Conservation (phyloP, 31 red algal species). For the Odonthalia washingtoniensis region DNA sequence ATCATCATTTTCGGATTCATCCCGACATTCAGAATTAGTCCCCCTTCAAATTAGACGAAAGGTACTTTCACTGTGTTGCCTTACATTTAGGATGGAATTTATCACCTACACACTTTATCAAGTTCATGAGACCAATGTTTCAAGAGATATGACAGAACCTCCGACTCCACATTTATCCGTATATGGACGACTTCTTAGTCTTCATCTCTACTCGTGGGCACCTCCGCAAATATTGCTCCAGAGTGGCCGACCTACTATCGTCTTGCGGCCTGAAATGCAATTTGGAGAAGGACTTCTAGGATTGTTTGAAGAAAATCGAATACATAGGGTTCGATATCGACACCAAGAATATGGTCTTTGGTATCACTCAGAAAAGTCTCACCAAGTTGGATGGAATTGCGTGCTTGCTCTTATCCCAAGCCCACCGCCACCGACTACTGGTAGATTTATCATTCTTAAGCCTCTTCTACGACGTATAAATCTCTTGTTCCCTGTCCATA, state of each 20-base stretch:
- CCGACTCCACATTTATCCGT: conserved; percentile 29
- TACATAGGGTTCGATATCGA: conserved; percentile 37
- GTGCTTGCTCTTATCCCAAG: neutral
- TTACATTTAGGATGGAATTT: conserved; percentile 45
- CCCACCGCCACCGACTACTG: neutral
- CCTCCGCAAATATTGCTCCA: neutral
- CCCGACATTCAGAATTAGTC: conserved; percentile 22
- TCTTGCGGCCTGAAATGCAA: neutral
- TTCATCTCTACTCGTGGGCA: neutral
- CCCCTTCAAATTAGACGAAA: conserved; percentile 27
- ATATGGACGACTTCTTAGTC: conserved; percentile 53
- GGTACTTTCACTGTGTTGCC: conserved; percentile 42
- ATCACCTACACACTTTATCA: too few relatives aligned
- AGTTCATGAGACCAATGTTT: conserved; percentile 12
- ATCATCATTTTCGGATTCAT: conserved; percentile 44
- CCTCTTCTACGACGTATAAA: conserved; percentile 21
- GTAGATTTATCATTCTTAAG: too few relatives aligned
- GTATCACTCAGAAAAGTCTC: too few relatives aligned
- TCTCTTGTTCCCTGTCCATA: conserved; percentile 15
- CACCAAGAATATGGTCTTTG: conserved; percentile 15
- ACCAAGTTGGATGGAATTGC: neutral
- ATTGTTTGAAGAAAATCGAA: neutral
- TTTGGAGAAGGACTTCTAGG: conserved; percentile 32
- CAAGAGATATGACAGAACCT: neutral
- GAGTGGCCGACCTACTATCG: neutral